These are phyloP conservation scores for Abortiporus biennis DNA, from an alignment of 1,284 basidiomycete genomes.

Conservation along the genomic window DNA sequence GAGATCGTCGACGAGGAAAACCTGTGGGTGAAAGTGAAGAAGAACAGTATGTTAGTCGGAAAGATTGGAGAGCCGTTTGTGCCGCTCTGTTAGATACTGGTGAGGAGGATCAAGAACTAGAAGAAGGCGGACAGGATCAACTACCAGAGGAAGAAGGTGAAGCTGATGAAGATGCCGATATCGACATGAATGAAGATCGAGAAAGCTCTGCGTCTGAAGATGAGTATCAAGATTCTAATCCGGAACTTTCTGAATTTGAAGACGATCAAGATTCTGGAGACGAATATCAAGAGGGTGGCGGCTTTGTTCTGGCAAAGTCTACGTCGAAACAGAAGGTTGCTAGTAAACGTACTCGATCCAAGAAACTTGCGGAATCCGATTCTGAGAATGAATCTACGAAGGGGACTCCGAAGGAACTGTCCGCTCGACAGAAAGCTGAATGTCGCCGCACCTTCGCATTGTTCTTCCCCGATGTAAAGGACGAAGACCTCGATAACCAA, in stretches of 20 bases:
- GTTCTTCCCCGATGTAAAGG: slow-evolving; percentile 53
- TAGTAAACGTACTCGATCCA: slow-evolving; percentile 14
- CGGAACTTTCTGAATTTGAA: slow-evolving; percentile 14
- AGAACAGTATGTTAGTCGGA: slow-evolving; percentile 37
- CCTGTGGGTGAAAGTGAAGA: slow-evolving; percentile 12
- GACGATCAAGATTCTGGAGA: slow-evolving; percentile 21
- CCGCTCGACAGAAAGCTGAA: slow-evolving; percentile 44
- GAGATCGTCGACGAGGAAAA: slow-evolving; percentile 5
- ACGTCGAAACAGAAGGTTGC: slow-evolving; percentile 14
- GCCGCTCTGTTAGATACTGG: slow-evolving; percentile 45
- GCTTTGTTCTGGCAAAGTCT: slow-evolving; percentile 9
- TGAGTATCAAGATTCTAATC: slow-evolving; percentile 20
- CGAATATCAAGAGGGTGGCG: slow-evolving; percentile 26
- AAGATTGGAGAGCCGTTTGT: slow-evolving; percentile 73
- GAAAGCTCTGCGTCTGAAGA: slow-evolving; percentile 18
- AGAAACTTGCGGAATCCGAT: slow-evolving; percentile 10
- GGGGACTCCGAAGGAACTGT: slow-evolving; percentile 25
- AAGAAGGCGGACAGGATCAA: no score
- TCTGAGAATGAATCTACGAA: slow-evolving; percentile 8
- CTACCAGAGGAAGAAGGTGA: no score
- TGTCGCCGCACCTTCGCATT: slow-evolving; percentile 55
- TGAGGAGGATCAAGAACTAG: neutral
- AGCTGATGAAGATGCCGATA: slow-evolving; percentile 23
- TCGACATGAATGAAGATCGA: slow-evolving; percentile 18
- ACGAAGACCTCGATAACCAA: slow-evolving; percentile 38